Percentiles rank a stretch among this genome's conserved stretches.
phyloP scores from a whole-genome alignment of 169 alveolate species.

The Neospora caninum region DNA sequence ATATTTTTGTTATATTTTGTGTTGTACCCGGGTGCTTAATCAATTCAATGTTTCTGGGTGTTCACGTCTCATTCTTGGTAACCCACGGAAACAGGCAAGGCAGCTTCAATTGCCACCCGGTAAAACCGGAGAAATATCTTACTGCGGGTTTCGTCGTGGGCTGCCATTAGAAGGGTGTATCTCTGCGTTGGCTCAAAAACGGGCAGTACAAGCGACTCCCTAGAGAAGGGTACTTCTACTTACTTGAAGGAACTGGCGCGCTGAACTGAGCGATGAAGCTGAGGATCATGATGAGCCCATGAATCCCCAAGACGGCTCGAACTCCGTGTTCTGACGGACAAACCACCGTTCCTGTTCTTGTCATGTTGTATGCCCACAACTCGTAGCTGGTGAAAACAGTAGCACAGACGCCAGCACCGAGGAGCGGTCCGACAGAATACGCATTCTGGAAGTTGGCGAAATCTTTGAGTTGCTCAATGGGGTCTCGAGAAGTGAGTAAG shows the following conservation, averaged over 20 bases:
- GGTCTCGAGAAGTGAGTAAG: not conserved
- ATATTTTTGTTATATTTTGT: no score
- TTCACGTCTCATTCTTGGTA: no score
- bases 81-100: no score
- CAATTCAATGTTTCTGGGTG: no score
- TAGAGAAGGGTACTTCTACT: not conserved
- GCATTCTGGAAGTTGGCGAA: not conserved
- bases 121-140: no score
- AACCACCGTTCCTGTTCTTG: not conserved
- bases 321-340: not conserved
- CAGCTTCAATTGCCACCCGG: no score
- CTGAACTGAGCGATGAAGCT: not conserved
- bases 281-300: not conserved
- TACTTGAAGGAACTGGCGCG: not conserved
- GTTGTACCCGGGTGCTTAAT: no score
- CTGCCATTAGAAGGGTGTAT: no score
- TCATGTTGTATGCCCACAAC: not conserved
- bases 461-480: not conserved
- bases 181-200: no score
- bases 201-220: no score
- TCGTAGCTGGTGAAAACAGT: not conserved
- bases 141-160: no score
- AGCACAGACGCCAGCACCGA: slow-evolving; percentile 4
- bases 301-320: not conserved
- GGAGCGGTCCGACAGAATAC: not conserved